phyloP scores from a whole-genome alignment of 495 filamentous ascomycete species.

The Podospora conica region DNA sequence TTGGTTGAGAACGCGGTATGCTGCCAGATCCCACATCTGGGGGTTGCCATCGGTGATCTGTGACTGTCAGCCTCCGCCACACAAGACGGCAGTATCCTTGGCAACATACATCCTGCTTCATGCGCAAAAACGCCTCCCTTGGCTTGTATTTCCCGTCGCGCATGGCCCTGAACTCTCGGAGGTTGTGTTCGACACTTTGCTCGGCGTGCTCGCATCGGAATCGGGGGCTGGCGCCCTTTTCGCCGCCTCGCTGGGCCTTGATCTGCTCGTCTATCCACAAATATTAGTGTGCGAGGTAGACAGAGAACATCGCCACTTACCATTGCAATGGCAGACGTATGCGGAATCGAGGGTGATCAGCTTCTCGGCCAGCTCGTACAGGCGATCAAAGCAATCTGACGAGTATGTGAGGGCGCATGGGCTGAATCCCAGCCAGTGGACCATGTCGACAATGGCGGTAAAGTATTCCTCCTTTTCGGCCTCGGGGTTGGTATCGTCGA shows the following conservation, averaged over 20 bases:
- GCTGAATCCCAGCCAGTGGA: constrained; percentile 77
- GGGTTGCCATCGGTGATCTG: constrained; percentile 51
- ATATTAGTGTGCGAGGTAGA: not conserved
- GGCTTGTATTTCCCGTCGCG: constrained; percentile 85
- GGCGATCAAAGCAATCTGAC: constrained; percentile 73
- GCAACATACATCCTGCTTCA: constrained; percentile 64
- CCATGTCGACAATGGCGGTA: constrained; percentile 67
- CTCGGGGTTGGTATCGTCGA: constrained; percentile 82
- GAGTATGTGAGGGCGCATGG: constrained; percentile 72
- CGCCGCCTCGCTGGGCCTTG: constrained; percentile 77
- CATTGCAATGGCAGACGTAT: constrained; percentile 56
- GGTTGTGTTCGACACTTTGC: constrained; percentile 65
- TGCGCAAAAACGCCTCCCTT: constrained; percentile 78
- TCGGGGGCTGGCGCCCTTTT: constrained; percentile 57
- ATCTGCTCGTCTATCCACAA: constrained; percentile 52
- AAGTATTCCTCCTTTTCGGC: constrained; percentile 77
- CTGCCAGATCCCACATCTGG: constrained; percentile 70
- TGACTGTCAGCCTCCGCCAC: not conserved
- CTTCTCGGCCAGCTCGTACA: constrained; percentile 86
- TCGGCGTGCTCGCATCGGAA: constrained; percentile 75
- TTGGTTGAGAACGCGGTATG: constrained; percentile 67
- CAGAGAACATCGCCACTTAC: constrained; percentile 1
- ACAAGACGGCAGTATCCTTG: too few relatives aligned
- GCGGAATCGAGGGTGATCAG: constrained; percentile 69
- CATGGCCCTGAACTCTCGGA: constrained; percentile 84